These are phyloP conservation scores for Pythium brassicae DNA, from an alignment of 352 stramenopile genomes.

Conservation along the genomic window DNA sequence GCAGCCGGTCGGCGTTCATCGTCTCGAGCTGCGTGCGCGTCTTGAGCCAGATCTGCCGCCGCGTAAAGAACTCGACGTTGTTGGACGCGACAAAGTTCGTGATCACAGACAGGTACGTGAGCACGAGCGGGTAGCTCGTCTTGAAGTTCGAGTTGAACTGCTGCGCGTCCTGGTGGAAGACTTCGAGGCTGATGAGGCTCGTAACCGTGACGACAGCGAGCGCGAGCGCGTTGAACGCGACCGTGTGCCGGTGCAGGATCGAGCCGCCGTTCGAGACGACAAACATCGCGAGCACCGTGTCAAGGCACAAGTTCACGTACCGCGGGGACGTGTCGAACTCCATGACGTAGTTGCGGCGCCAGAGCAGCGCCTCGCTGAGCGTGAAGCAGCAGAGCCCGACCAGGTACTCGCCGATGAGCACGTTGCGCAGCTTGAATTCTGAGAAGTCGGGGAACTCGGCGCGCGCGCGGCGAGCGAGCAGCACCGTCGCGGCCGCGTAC, in stretches of 20 bases:
- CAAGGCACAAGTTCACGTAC: slow-evolving; percentile 78
- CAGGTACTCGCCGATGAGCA: slow-evolving; percentile 56
- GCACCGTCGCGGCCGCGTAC: slow-evolving; percentile 21
- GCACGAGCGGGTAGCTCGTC: slow-evolving; percentile 72
- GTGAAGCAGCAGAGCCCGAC: slow-evolving; percentile 54
- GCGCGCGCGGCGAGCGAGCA: slow-evolving; percentile 29
- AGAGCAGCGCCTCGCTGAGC: slow-evolving; percentile 41
- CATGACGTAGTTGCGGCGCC: slow-evolving; percentile 51
- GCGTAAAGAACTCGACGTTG: slow-evolving; percentile 78
- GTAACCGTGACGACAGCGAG: slow-evolving; percentile 44
- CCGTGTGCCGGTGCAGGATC: slow-evolving; percentile 61
- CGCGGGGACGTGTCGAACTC: slow-evolving; percentile 56
- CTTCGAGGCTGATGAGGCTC: slow-evolving; percentile 36
- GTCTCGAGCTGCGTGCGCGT: slow-evolving; percentile 79
- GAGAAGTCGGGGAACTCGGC: slow-evolving; percentile 53
- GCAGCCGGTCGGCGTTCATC: slow-evolving; percentile 73
- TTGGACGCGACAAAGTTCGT: slow-evolving; percentile 79
- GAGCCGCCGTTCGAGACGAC: slow-evolving; percentile 79
- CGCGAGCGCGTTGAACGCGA: slow-evolving; percentile 59
- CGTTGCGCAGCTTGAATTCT: slow-evolving; percentile 56
- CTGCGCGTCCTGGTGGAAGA: slow-evolving; percentile 43
- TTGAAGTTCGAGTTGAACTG: slow-evolving; percentile 78
- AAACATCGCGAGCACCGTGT: slow-evolving; percentile 80
- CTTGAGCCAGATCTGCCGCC: slow-evolving; percentile 83
- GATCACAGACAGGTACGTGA: slow-evolving; percentile 77